A percentile compares a stretch with the other conserved stretches of the same genome.
These are phyloP conservation scores for Naganishia randhawae DNA, from an alignment of 768 basidiomycete species.

Conservation along the genomic window DNA sequence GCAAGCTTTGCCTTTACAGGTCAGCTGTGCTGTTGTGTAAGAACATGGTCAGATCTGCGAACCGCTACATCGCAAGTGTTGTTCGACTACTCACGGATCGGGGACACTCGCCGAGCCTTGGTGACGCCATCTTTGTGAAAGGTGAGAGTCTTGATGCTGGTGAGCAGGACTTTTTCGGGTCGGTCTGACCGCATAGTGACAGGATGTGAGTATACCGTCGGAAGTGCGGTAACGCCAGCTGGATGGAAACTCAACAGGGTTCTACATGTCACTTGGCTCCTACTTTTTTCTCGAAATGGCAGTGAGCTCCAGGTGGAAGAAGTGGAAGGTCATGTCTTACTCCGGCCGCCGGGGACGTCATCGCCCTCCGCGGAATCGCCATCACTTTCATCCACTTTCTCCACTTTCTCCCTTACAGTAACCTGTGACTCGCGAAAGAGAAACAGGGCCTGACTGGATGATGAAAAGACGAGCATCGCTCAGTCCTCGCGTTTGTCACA, in stretches of 20 bases:
- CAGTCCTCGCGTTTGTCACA: too few species aligned
- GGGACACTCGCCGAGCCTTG: slow-evolving; percentile 60
- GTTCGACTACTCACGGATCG: slow-evolving; percentile 55
- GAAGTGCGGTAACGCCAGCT: background rate
- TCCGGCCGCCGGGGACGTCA: slow-evolving; percentile 8
- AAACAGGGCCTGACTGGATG: too few species aligned
- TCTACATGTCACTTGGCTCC: too few species aligned
- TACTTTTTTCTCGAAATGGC: background rate
- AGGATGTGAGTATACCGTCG: too few species aligned
- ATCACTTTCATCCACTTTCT: background rate
- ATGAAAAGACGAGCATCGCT: too few species aligned
- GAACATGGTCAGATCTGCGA: background rate
- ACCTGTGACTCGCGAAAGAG: too few species aligned
- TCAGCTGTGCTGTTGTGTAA: slow-evolving; percentile 60
- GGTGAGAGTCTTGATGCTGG: slow-evolving; percentile 68
- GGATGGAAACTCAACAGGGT: too few species aligned
- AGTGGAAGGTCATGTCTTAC: slow-evolving; percentile 23
- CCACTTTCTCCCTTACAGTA: too few species aligned
- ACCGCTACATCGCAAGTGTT: background rate
- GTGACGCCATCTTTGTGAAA: slow-evolving; percentile 72
- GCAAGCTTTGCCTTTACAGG: slow-evolving; percentile 76
- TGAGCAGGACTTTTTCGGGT: slow-evolving; percentile 65
- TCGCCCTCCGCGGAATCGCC: background rate
- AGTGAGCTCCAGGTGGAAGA: slow-evolving; percentile 14
- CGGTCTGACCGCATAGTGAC: slow-evolving; percentile 11